Conservation (phyloP, 2,329 filamentous ascomycete genomes). For the Fusarium beomiforme region DNA sequence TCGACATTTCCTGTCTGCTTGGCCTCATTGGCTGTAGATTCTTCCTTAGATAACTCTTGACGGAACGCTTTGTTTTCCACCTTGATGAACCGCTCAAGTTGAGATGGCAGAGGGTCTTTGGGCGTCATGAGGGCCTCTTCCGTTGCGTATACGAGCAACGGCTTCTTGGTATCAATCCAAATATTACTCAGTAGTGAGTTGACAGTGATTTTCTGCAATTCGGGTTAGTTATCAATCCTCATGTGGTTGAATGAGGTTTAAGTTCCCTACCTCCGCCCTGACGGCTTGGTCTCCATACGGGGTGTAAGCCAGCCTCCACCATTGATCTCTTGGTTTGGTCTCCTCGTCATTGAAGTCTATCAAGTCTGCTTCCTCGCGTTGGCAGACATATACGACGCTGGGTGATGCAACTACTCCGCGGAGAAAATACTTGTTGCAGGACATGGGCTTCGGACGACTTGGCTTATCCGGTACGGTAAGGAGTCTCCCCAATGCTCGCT, state of each 20-base stretch:
- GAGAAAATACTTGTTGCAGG: constrained; percentile 59
- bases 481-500: constrained; percentile 52
- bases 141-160: constrained; percentile 64
- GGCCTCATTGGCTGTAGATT: constrained; percentile 35
- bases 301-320: constrained; percentile 64
- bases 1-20: constrained; percentile 45
- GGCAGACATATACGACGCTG: constrained; percentile 62
- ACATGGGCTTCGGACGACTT: constrained; percentile 50
- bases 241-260: not conserved
- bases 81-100: constrained; percentile 57
- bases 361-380: constrained; percentile 52
- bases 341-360: constrained; percentile 53
- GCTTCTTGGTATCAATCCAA: constrained; percentile 58
- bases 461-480: constrained; percentile 52
- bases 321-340: constrained; percentile 55
- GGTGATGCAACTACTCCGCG: constrained; percentile 61
- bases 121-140: constrained; percentile 47
- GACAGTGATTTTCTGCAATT: constrained; percentile 56
- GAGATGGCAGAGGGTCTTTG: constrained; percentile 50
- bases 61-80: constrained; percentile 64
- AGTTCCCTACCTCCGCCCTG: constrained; percentile 58
- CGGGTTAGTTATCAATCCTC: constrained; percentile 18
- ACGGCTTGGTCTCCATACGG: constrained; percentile 54
- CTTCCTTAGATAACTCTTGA: constrained; percentile 58
- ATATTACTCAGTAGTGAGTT: constrained; percentile 58